Conservation (phyloP, 208 protist genomes). For the Naegleria gruberi region DNA sequence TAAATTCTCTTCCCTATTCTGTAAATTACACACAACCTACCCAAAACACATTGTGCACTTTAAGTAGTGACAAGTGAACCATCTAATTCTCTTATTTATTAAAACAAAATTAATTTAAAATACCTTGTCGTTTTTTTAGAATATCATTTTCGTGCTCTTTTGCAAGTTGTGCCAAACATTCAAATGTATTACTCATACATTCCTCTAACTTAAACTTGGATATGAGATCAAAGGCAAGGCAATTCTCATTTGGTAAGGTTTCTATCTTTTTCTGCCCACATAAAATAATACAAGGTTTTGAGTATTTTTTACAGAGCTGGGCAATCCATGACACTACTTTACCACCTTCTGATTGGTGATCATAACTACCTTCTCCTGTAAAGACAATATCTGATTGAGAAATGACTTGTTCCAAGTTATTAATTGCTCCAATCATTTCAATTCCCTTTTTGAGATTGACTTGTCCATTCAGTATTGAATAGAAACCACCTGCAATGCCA, state of each 20-base stretch:
- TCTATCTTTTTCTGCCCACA: constrained; percentile 3
- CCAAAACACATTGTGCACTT: background rate
- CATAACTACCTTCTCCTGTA: constrained; percentile 11
- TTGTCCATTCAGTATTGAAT: background rate
- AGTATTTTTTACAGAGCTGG: background rate
- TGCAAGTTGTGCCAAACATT: background rate
- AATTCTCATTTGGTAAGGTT: background rate
- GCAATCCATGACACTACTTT: background rate
- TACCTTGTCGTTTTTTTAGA: no score
- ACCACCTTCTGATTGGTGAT: background rate
- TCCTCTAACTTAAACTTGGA: background rate
- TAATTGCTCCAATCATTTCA: background rate
- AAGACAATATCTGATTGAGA: background rate
- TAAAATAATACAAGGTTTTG: background rate
- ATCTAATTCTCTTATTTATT: background rate
- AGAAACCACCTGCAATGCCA: background rate
- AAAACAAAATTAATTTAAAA: background rate
- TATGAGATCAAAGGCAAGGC: background rate
- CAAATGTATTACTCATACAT: background rate
- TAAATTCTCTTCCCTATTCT: no score
- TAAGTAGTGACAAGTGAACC: background rate
- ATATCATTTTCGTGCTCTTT: background rate
- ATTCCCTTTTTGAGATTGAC: constrained; percentile 3
- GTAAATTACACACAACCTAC: no score
- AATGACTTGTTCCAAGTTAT: background rate